Base-by-base conservation (phyloP, 1,139 yeast species). In the Entelexis sorbosivorans region DNA sequence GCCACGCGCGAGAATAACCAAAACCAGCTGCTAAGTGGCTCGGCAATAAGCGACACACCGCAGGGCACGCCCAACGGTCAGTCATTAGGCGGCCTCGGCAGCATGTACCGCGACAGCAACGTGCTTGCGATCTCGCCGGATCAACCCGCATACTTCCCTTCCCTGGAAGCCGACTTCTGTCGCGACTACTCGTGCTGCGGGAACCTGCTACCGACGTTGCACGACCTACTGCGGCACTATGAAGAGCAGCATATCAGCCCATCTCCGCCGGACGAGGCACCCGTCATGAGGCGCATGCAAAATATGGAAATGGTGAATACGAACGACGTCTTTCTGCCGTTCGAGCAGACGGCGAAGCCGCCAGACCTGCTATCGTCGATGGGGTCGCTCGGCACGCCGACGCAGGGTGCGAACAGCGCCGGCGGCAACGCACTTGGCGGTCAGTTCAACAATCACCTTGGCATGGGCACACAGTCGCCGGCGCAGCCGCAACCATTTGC, bases 171-270 rank as follows among this genome's bases (percentile, higher is more conserved):
- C 11, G 89, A 89, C 66, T 91, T 89, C 68, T 91, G 98, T 67
- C 86, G 85, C 66, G 98, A 91, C 69, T 91, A 91, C 68, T 81
- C 89, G 54, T 91, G 98, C 67, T 91, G 98, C 70, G 98, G 97
- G 32, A 83, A 85, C 65, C 73, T 83, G 40, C 74, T 93, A 53
- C 97, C 97, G 33, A 89, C 95, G 13, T 72, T 91, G 58, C 98
- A 91, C 67, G 98, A 91, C 67, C 73, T 91, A 58, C 74, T 91
- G 58, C 80, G 94, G 61, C 98, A 91, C 66, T 93, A 91, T 65
- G 98, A 93, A 66, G 97, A 91, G 67, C 89, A 94, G 40, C 98
- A 91, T 67, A 89, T 89, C 58, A 78, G 84, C 51, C 84, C 86
- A 38, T 79, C 69, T 48, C 75, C 70, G 44, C 73, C 75, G 6